Conservation (phyloP, 2,329 filamentous ascomycete species). For the Aureobasidium sp. region DNA sequence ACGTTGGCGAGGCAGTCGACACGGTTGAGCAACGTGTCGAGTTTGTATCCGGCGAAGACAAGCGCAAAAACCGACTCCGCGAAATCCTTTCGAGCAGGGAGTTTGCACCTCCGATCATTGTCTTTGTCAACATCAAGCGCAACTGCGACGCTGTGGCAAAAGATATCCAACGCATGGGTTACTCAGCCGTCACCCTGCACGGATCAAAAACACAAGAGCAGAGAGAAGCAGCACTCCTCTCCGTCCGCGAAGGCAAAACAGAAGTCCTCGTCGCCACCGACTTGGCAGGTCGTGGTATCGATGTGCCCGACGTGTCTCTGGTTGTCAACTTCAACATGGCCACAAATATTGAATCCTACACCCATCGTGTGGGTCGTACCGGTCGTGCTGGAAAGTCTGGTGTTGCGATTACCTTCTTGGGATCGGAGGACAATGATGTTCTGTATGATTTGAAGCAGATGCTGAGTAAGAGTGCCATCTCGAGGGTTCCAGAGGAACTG, state of each 20-base stretch:
- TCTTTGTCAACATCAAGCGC: conserved; percentile 99
- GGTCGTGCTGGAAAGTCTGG: conserved; percentile 95
- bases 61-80: conserved; percentile 88
- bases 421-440: conserved; percentile 79
- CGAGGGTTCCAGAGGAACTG: conserved; percentile 83
- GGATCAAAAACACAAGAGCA: conserved; percentile 97
- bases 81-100: conserved; percentile 77
- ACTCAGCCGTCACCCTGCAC: conserved; percentile 82
- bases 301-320: conserved; percentile 85
- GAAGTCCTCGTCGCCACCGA: conserved; percentile 94
- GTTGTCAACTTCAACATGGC: conserved; percentile 99
- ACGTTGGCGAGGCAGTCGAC: conserved; percentile 89
- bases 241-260: conserved; percentile 70
- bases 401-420: conserved; percentile 92
- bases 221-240: conserved; percentile 81
- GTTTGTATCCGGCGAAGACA: conserved; percentile 83
- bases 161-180: conserved; percentile 91
- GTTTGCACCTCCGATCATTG: conserved; percentile 85
- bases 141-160: conserved; percentile 93
- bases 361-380: conserved; percentile 91
- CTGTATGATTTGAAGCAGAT: conserved; percentile 93
- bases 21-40: conserved; percentile 97
- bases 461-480: conserved; percentile 81
- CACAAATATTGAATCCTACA: conserved; percentile 84
- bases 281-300: conserved; percentile 92